Conservation (phyloP, 2,329 filamentous ascomycete genomes). For the Juglanconis sp. region DNA sequence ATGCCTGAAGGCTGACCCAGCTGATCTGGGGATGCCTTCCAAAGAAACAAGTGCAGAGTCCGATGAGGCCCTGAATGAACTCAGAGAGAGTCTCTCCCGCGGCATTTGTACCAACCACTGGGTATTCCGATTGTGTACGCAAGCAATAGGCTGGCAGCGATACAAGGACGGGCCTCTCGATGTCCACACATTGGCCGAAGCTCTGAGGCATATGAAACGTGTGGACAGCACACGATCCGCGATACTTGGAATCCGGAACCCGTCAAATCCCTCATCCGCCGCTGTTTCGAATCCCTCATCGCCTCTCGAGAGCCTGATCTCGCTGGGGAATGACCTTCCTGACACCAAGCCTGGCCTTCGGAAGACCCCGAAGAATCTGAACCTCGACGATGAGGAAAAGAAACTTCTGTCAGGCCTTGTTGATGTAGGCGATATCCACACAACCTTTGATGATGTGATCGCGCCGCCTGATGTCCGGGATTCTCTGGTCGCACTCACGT, state of each 20-base stretch:
- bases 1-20: conserved; percentile 30
- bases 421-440: conserved; percentile 75
- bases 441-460: conserved; percentile 84
- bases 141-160: conserved; percentile 24
- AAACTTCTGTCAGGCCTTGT: conserved; percentile 79
- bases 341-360: background rate
- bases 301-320: conserved; percentile 8
- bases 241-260: background rate
- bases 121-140: conserved; percentile 29
- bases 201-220: conserved; percentile 24
- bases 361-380: conserved; percentile 26
- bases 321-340: conserved; percentile 13
- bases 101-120: conserved; percentile 30
- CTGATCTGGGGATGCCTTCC: conserved; percentile 9
- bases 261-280: conserved; percentile 24
- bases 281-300: conserved; percentile 30
- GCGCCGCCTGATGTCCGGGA: conserved; percentile 79
- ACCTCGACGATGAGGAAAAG: conserved; percentile 75
- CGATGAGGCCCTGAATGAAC: conserved; percentile 7
- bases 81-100: conserved; percentile 11
- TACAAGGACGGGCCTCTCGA: conserved; percentile 9
- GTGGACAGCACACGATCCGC: conserved; percentile 3
- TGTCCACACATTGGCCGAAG: conserved; percentile 21
- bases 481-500: conserved; percentile 80
- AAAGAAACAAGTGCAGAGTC: background rate